These are phyloP conservation scores for Phytophthora quininea DNA, from an alignment of 352 stramenopile species.

Conservation along the genomic window DNA sequence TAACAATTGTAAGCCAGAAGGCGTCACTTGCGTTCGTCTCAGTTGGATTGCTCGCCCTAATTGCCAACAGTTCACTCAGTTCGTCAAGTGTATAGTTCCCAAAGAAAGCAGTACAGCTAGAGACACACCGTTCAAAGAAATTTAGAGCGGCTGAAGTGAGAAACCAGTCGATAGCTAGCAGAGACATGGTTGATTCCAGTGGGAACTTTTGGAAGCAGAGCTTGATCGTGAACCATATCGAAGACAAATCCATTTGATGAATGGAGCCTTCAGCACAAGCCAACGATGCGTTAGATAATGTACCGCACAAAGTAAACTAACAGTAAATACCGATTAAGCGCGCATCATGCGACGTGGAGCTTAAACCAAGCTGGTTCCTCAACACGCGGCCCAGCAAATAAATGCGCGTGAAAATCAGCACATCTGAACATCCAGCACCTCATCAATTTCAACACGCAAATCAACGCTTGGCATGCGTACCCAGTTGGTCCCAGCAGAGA, in stretches of 20 bases:
- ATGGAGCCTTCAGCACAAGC: slow-evolving; percentile 36
- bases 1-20: slow-evolving; percentile 73
- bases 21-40: slow-evolving; percentile 53
- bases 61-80: neutral
- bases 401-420: slow-evolving; percentile 52
- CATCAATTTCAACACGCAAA: neutral
- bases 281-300: neutral
- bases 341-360: slow-evolving; percentile 39
- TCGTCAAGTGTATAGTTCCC: slow-evolving; percentile 14
- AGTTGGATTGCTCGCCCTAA: slow-evolving; percentile 49
- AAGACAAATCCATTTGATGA: slow-evolving; percentile 61
- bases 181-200: slow-evolving; percentile 40
- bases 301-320: neutral
- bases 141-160: slow-evolving; percentile 62
- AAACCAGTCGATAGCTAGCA: slow-evolving; percentile 58
- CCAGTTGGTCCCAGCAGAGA: slow-evolving; percentile 57
- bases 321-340: slow-evolving; percentile 39
- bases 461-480: slow-evolving; percentile 16
- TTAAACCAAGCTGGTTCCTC: slow-evolving; percentile 53
- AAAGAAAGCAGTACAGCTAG: neutral
- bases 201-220: slow-evolving; percentile 60
- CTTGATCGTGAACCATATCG: slow-evolving; percentile 69
- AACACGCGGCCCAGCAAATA: slow-evolving; percentile 64
- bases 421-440: slow-evolving; percentile 31
- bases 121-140: slow-evolving; percentile 55